Percentiles rank a stretch among this genome's conserved stretches.
Conservation (phyloP, 1,284 basidiomycete species). For the Trichosporon sp. region DNA sequence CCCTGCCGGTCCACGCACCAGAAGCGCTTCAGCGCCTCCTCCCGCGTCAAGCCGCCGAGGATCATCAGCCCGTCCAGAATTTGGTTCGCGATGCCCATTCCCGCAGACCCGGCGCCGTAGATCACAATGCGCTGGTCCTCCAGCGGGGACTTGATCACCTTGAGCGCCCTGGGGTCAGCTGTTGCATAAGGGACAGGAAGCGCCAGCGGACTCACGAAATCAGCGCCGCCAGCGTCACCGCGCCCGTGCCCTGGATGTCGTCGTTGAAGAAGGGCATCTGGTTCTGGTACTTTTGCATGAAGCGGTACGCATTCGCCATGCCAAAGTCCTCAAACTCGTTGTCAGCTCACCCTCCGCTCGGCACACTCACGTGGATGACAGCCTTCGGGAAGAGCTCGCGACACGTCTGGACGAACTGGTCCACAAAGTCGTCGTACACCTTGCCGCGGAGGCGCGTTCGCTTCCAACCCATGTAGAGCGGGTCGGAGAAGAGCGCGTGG, state of each 20-base stretch:
- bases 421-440: conserved; percentile 50
- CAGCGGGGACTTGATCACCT: conserved; percentile 63
- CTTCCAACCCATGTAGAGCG: conserved; percentile 52
- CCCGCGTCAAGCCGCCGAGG: conserved; percentile 55
- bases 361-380: conserved; percentile 37
- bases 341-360: not conserved
- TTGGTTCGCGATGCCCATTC: conserved; percentile 63
- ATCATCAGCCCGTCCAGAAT: conserved; percentile 70
- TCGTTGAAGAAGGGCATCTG: conserved; percentile 63
- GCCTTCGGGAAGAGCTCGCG: conserved; percentile 51
- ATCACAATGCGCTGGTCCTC: conserved; percentile 71
- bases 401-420: conserved; percentile 52
- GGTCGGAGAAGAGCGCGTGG: conserved; percentile 50
- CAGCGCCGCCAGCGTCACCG: conserved; percentile 58
- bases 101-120: conserved; percentile 76
- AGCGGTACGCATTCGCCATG: conserved; percentile 62
- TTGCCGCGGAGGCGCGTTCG: conserved; percentile 50
- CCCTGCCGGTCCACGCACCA: conserved; percentile 56
- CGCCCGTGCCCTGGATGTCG: conserved; percentile 72
- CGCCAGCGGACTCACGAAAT: conserved; percentile 36
- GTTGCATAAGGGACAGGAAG: not conserved
- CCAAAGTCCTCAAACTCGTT: conserved; percentile 53
- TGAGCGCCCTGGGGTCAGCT: conserved; percentile 51
- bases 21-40: conserved; percentile 65
- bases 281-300: conserved; percentile 62